Conservation (phyloP, 768 basidiomycete species). For the Trametes cinnabarina region DNA sequence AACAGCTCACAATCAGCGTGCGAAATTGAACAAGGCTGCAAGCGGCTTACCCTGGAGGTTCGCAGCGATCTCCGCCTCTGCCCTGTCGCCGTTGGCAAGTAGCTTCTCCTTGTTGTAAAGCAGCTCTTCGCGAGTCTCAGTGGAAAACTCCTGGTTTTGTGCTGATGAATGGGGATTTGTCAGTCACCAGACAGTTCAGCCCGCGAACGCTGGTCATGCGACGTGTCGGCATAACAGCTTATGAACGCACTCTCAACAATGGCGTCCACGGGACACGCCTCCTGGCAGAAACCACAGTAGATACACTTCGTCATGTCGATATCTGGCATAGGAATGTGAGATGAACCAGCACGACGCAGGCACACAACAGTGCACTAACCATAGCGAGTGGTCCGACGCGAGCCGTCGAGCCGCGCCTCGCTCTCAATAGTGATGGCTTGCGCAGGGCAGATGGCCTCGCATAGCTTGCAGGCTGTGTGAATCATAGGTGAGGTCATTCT, state of each 20-base stretch:
- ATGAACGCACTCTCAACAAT: conserved; percentile 88
- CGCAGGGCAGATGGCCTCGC: conserved; percentile 98
- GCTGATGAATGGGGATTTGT: conserved; percentile 44
- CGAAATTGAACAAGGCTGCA: background rate
- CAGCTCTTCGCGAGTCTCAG: conserved; percentile 96
- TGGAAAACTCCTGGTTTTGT: conserved; percentile 96
- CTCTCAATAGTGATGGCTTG: conserved; percentile 99
- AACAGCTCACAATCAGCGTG: conserved; percentile 18
- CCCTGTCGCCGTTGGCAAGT: conserved; percentile 91
- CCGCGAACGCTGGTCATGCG: background rate
- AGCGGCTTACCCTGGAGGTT: conserved; percentile 66
- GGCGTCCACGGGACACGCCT: conserved; percentile 98
- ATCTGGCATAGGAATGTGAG: conserved; percentile 46
- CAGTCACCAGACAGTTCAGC: background rate
- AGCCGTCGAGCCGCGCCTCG: conserved; percentile 92
- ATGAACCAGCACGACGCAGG: conserved; percentile 9
- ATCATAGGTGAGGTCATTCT: conserved; percentile 2
- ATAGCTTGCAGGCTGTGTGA: conserved; percentile 90
- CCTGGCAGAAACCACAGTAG: conserved; percentile 99
- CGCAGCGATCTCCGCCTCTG: conserved; percentile 97
- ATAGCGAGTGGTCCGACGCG: conserved; percentile 95
- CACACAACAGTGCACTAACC: conserved; percentile 43
- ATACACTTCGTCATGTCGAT: conserved; percentile 99
- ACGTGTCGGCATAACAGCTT: background rate
- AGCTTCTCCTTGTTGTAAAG: conserved; percentile 99